Base-by-base conservation (phyloP, 305 asterid species). In the Fraxinus ornus region DNA sequence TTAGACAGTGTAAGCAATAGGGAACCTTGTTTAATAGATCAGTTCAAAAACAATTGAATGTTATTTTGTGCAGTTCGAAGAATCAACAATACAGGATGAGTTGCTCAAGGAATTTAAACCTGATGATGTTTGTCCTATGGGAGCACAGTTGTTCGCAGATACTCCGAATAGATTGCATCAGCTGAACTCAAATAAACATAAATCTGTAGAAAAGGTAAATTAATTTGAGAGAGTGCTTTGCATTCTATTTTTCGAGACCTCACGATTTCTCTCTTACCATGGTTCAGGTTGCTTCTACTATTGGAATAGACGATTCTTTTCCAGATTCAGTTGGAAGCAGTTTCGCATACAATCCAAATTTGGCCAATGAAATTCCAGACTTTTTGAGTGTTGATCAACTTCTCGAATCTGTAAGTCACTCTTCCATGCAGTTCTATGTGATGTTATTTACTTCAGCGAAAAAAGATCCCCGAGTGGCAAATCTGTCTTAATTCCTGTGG, bases 351-450 rank as follows among this genome's bases (percentile, higher is more conserved):
- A 86, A 86, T 76, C 78, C 90, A 21, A 86, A 85, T 62, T 62
- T 87, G 82, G 87, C 89, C 47, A 74, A 83, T 2, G 94, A 92
- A 78, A 80, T 84, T 75, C 90, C 97, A 64, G 87, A 84, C 83
- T 90, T 92, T 81, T 85, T 94, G 80, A 92, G 92, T 2, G 96
- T 91, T 21, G 91, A 92, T 80, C 96, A 94, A 84, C 96, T 94
- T 80, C 91, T 94, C 57, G 96, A 92, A 87, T 92, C 96, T 32
- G 98, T 94, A 89, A 88, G 98, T 89, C 77, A 47, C 41, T 82
- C 55, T 66, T 26, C 75, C 36, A 72, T 68, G 75, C 33, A 28
- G 75, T 28, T 68, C 75, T 28, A 68, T 68, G 21, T 68, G 22
- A 68, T 68, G 37, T 28, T 68, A 68, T 68, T 68, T 30, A 26